Base-by-base conservation (phyloP, 495 filamentous ascomycete species). In the Hyphodiscus hymeniophilus region DNA sequence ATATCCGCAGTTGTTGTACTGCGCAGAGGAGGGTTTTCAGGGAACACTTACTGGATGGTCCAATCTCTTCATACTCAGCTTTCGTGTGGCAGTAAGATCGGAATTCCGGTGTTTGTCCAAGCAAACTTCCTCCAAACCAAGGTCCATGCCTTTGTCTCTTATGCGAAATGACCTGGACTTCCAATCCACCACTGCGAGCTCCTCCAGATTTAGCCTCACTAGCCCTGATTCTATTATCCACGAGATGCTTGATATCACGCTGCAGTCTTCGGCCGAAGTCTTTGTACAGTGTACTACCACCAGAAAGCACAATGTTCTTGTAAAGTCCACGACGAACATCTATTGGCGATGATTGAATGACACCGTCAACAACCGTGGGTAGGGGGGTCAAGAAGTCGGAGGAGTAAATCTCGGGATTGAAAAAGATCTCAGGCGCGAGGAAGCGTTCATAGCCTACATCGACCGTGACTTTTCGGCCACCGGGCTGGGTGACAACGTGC, bases 71-170 rank as follows among this genome's bases (percentile, higher is more conserved):
- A 38, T 42, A 22, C 21, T 31, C 41, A 13, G 88, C 90, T 75
- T 98, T 98, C 39, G 92, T 98, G 66, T 98, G 92, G 71, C 92
- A 98, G 72, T 96, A 97, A 65, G 87, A 94, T 62, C 87, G 75
- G 74, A 98, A 98, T 66, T 97, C 94, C n/a, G 92, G 92, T 15
- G 92, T 98, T 72, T 96, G 92, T 42, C 91, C 94, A 51, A 98
- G 70, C 72, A 98, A 75, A 62, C 86, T 92, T 42, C 92, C 92
- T 59, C 92, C 92, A 66, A 96, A 98, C 92, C 92, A 98, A 31
- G 92, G 92, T 11, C 92, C 92, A 61, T 98, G 90, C 47, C 89
- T 72, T 75, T 98, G 92, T 64, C 90, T 72, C 75, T 92, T 94
- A 71, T 98, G 94, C 36, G 87, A 85, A 50, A 98, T 89, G 48